Evolutionary conservation across 345 rosid genomes (phyloP), one percentile per base, ranked within the genome.

Genomic region (Rhodamnia argentea): DNA sequence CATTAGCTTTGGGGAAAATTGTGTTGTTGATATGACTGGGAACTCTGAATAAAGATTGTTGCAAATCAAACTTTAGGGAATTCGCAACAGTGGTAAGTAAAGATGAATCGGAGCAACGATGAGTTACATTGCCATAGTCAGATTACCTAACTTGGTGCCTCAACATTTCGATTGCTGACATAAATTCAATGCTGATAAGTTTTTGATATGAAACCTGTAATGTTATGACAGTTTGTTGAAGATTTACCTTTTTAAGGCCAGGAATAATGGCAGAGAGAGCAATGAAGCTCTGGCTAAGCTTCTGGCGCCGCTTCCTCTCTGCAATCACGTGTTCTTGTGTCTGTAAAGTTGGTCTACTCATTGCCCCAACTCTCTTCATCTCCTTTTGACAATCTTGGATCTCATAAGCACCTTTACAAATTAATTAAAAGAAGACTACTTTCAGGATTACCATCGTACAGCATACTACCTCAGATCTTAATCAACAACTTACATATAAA

Each of bases 251-350:
- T 82, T 93, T 96, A 10, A 96, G 94, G 42, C 94, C 97, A 6
- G 98, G 99, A 88, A 96, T 89, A 50, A 96, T 89, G 62, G 95
- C 90, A 1, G 97, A 94, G 57, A 96, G 96, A 64, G 96, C 93
- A 32, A 96, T 91, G 87, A 96, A 92, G 14, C 91, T 89, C 86
- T 94, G 93, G 83, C 90, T 92, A 74, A 96, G 95, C 91, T 90
- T 94, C 87, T 95, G 96, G 47, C 99, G 92, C 4, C 99, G 92
- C 86, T 95, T 95, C 89, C 98, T 89, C 88, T 96, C 99, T 4
- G 99, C 97, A n/a, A 95, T 76, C 16, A 96, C 93, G 88, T 96
- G 98, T 83, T 96, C 99, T 85, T 92, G 91, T 26, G 96, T 94
- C 83, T 90, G 88, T 13, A 91, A 47, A 3, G 91, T 92, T 74